Conservation (phyloP, 179 eudicot genomes). For the Gypsophila paniculata region DNA sequence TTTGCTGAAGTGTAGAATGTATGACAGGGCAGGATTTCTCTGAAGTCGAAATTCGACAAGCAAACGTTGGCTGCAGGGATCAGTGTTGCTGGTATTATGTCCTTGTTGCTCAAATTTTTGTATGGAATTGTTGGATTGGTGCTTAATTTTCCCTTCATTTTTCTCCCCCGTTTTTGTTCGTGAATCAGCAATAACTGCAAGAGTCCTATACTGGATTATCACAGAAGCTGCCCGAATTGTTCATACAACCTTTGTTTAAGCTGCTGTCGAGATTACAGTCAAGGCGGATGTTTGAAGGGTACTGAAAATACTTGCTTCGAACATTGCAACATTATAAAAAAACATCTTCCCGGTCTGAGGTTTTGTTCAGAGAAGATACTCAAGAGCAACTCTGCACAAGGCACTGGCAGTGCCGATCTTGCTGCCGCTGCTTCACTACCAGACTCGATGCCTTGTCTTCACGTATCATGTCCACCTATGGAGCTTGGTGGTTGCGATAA, state of each 20-base stretch:
- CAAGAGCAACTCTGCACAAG: slow-evolving; percentile 19
- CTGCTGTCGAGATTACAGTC: slow-evolving; percentile 56
- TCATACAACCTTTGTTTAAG: slow-evolving; percentile 75
- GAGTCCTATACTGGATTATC: slow-evolving; percentile 63
- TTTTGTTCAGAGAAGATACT: slow-evolving; percentile 18
- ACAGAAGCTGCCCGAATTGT: slow-evolving; percentile 82
- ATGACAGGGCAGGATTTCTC: slow-evolving; percentile 53
- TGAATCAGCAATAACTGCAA: slow-evolving; percentile 70
- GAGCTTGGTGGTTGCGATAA: slow-evolving; percentile 72
- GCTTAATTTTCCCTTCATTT: slow-evolving; percentile 5
- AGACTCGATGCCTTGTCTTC: slow-evolving; percentile 43
- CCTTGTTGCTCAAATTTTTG: slow-evolving; percentile 8
- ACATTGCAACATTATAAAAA: slow-evolving; percentile 6
- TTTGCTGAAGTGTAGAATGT: slow-evolving; percentile 26
- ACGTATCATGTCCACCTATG: slow-evolving; percentile 57
- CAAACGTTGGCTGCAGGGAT: slow-evolving; percentile 43
- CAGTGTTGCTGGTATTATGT: slow-evolving; percentile 69
- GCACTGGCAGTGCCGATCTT: slow-evolving; percentile 17
- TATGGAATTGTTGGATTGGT: neutral
- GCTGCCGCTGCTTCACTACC: slow-evolving; percentile 28
- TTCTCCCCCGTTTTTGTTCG: slow-evolving; percentile 16
- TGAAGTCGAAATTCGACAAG: slow-evolving; percentile 56
- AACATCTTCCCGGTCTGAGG: slow-evolving; percentile 26
- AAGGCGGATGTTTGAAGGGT: slow-evolving; percentile 30
- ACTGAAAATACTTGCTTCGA: neutral